A percentile compares a stretch with the other conserved stretches of the same genome.
Conservation (phyloP, 192 early-diverging fungal genomes). For the Podila horticola region DNA sequence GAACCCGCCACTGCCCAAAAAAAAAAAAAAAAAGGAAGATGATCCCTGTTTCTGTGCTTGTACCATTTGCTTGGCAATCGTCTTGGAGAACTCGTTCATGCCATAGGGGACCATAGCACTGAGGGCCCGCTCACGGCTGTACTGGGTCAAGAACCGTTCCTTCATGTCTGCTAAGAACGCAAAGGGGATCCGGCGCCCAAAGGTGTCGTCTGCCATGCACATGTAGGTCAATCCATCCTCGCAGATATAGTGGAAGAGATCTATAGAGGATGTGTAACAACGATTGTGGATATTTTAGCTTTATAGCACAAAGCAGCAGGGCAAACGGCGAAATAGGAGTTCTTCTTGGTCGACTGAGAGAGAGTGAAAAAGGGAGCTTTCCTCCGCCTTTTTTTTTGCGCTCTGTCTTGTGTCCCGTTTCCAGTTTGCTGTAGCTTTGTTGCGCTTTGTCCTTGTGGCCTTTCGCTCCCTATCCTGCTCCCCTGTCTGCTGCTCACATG, state of each 20-base stretch:
- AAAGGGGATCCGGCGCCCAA: constrained; percentile 87
- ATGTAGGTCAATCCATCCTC: constrained; percentile 84
- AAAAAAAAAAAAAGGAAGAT: constrained; percentile 4
- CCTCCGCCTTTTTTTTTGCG: constrained; percentile 4
- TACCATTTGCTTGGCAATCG: constrained; percentile 88
- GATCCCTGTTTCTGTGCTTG: background rate
- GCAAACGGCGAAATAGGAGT: background rate
- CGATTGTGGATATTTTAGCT: background rate
- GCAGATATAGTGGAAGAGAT: constrained; percentile 92
- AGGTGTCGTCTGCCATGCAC: constrained; percentile 81
- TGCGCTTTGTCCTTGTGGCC: no score
- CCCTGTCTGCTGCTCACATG: background rate
- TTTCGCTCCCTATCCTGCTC: no score
- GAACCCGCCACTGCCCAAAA: background rate
- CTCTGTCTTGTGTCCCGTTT: background rate
- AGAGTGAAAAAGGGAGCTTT: background rate
- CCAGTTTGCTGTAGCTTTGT: background rate
- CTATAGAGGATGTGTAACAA: constrained; percentile 58
- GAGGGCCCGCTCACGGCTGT: constrained; percentile 63
- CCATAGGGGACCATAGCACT: constrained; percentile 73
- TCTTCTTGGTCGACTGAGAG: background rate
- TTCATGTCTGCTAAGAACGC: constrained; percentile 89
- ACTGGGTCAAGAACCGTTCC: constrained; percentile 66
- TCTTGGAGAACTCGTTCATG: constrained; percentile 83
- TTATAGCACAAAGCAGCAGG: background rate